Evolutionary conservation across 176 grass and related monocot genomes (phyloP).

Genomic region (Saccharum spontaneum): DNA sequence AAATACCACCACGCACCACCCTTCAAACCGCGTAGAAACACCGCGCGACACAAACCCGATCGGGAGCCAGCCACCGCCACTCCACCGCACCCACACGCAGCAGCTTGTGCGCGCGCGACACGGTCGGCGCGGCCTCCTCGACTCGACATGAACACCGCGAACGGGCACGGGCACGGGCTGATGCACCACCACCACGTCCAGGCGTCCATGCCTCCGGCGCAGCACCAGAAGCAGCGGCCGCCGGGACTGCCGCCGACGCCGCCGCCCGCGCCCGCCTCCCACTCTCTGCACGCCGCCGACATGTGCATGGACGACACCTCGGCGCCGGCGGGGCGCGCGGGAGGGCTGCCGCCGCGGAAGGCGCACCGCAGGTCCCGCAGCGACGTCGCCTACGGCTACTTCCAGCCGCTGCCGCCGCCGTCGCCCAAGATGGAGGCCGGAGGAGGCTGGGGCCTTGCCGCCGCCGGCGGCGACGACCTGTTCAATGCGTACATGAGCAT

Average conservation of each 20-base stretch:
- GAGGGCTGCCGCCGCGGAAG: conserved; percentile 60
- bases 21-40: conserved; percentile 44
- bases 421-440: conserved; percentile 49
- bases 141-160: conserved; percentile 51
- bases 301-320: conserved; percentile 59
- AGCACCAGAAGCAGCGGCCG: conserved; percentile 30
- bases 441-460: conserved; percentile 40
- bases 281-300: conserved; percentile 42
- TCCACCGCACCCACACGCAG: neutral
- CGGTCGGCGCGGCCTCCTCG: neutral
- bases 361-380: conserved; percentile 69
- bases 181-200: conserved; percentile 49
- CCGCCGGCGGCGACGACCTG: conserved; percentile 49
- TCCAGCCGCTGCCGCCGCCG: conserved; percentile 53
- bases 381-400: conserved; percentile 75
- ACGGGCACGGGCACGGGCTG: conserved; percentile 53
- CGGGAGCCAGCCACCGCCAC: neutral
- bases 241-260: conserved; percentile 64
- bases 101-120: neutral
- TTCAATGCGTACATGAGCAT: conserved; percentile 90
- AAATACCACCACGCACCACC: conserved; percentile 34
- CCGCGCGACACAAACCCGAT: conserved; percentile 19
- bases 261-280: conserved; percentile 28
- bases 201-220: conserved; percentile 17
- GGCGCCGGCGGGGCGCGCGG: neutral